These are phyloP conservation scores for Verticillium alfalfae DNA, from an alignment of 2,329 filamentous ascomycete species.

Conservation along the genomic window DNA sequence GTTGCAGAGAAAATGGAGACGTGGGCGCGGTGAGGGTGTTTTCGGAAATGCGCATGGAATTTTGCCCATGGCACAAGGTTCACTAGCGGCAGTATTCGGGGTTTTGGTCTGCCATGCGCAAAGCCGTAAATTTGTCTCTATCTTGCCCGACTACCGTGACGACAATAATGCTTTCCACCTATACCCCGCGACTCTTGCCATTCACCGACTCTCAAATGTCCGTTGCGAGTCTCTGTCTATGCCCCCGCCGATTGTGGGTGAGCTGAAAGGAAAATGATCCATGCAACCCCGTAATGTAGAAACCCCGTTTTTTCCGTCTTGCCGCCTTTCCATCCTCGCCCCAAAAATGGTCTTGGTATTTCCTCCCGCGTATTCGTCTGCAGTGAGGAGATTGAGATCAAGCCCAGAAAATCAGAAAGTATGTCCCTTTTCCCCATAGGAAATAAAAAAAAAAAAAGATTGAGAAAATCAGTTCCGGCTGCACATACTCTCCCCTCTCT, in stretches of 20 bases:
- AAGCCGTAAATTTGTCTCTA: background rate
- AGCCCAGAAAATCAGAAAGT: background rate
- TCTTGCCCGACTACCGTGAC: background rate
- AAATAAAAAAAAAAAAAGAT: background rate
- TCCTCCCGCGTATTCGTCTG: background rate
- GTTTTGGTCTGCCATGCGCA: background rate
- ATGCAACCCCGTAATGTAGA: background rate
- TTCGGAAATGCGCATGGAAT: background rate
- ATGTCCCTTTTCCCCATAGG: background rate
- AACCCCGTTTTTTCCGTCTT: background rate
- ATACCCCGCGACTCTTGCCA: background rate
- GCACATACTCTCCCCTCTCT: background rate
- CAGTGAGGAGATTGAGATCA: background rate
- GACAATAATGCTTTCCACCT: background rate
- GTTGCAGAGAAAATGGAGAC: background rate
- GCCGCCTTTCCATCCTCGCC: background rate
- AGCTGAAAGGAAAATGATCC: background rate
- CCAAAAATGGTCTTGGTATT: background rate
- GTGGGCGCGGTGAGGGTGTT: background rate
- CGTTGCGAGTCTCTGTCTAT: background rate
- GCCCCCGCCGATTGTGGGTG: background rate
- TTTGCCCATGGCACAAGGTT: background rate
- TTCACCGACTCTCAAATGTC: background rate
- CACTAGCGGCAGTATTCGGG: background rate
- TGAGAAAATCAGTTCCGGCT: background rate